A percentile compares a stretch with the other conserved stretches of the same genome.
Evolutionary conservation across 192 early-diverging fungal genomes (phyloP).

Genomic region (Podila clonocystis): DNA sequence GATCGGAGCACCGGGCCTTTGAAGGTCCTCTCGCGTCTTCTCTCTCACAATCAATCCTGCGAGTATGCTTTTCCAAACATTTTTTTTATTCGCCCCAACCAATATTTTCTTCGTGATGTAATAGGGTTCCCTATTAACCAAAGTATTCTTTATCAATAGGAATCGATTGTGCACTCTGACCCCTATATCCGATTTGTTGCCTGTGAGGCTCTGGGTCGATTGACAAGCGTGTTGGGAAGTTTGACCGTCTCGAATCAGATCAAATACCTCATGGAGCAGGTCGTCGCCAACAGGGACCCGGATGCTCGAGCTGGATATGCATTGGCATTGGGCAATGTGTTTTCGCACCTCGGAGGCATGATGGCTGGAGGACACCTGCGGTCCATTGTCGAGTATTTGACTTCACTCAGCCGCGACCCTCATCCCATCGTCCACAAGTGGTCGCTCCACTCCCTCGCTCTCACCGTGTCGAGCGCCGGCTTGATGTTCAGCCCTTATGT

Average conservation of each 20-base stretch:
- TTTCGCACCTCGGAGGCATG: conserved; percentile 90
- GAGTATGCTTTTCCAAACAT: conserved; percentile 29
- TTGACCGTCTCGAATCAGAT: conserved; percentile 77
- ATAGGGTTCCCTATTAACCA: not conserved
- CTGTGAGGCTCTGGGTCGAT: conserved; percentile 83
- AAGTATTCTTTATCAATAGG: conserved; percentile 47
- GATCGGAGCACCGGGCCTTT: conserved; percentile 23
- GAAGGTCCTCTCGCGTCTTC: conserved; percentile 30
- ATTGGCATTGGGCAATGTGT: conserved; percentile 89
- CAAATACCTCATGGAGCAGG: conserved; percentile 82
- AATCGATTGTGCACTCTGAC: conserved; percentile 75
- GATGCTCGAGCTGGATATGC: conserved; percentile 94
- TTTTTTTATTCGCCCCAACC: conserved; percentile 2
- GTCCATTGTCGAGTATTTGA: conserved; percentile 89
- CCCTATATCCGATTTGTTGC: conserved; percentile 77
- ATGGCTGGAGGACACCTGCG: conserved; percentile 83
- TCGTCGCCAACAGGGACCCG: conserved; percentile 92
- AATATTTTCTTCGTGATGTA: not conserved
- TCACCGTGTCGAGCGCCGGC: conserved; percentile 89
- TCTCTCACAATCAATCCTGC: conserved; percentile 54
- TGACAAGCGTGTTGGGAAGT: conserved; percentile 76
- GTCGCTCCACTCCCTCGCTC: conserved; percentile 86
- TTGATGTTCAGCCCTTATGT: conserved; percentile 93
- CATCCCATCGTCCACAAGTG: conserved; percentile 96
- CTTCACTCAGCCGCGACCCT: conserved; percentile 90